phyloP scores from a whole-genome alignment of 495 filamentous ascomycete genomes.

The Penicillium cosmopolitanum region DNA sequence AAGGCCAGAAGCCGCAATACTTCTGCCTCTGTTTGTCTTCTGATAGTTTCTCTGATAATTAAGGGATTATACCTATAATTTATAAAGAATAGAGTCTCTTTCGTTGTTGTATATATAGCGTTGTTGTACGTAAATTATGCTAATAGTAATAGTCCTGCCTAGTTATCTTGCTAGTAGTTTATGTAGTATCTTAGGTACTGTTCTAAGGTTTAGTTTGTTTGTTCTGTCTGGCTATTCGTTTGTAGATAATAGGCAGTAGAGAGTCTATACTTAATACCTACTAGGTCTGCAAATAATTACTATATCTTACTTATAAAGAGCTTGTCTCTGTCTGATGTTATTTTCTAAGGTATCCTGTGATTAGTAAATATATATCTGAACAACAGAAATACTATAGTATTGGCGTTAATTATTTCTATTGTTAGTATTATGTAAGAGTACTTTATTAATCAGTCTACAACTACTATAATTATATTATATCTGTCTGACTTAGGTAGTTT shows the following conservation, averaged over 20 bases:
- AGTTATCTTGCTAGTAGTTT: constrained; percentile 37
- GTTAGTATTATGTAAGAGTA: background rate
- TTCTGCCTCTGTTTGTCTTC: background rate
- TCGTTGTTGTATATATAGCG: background rate
- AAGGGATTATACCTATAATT: too few relatives aligned
- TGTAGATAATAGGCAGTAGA: constrained; percentile 33
- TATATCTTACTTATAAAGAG: too few relatives aligned
- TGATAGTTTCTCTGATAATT: background rate
- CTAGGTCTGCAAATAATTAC: background rate
- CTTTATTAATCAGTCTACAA: background rate
- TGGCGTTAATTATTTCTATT: background rate
- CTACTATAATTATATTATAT: constrained; percentile 15
- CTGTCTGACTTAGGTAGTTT: constrained; percentile 9
- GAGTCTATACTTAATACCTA: constrained; percentile 9
- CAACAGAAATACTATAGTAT: background rate
- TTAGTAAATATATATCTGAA: too few relatives aligned
- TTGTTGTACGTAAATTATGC: constrained; percentile 34
- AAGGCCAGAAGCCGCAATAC: background rate
- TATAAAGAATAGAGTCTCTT: constrained; percentile 25
- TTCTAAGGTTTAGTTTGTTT: constrained; percentile 23
- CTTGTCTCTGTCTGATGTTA: too few relatives aligned
- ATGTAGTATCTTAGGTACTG: constrained; percentile 25
- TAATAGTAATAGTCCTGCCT: constrained; percentile 23
- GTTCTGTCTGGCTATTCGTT: constrained; percentile 35
- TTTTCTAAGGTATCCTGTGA: too few relatives aligned